These are phyloP conservation scores for Neurospora sp. DNA, from an alignment of 495 filamentous ascomycete species.

Conservation along the genomic window DNA sequence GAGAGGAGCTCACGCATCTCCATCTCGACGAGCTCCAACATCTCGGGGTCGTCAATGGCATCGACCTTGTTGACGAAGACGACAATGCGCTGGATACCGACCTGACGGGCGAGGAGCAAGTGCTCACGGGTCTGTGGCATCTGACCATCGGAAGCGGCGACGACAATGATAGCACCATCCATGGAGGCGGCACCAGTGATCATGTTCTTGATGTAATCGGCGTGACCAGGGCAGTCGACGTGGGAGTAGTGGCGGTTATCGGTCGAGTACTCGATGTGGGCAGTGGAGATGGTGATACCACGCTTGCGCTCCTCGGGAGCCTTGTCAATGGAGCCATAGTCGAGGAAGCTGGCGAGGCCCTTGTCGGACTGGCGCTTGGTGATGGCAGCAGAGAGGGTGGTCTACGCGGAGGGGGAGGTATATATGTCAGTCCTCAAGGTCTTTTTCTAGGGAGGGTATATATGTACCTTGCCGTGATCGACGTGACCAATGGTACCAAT, in stretches of 20 bases:
- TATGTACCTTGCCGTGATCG: slow-evolving; percentile 90
- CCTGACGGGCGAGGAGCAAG: slow-evolving; percentile 92
- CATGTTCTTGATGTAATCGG: slow-evolving; percentile 99
- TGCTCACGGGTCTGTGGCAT: slow-evolving; percentile 99
- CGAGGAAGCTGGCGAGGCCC: slow-evolving; percentile 85
- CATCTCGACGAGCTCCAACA: slow-evolving; percentile 99
- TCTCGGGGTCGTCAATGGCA: slow-evolving; percentile 90
- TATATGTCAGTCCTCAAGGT: slow-evolving; percentile 9
- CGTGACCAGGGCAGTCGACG: slow-evolving; percentile 99
- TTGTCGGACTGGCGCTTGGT: slow-evolving; percentile 94
- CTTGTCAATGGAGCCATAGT: slow-evolving; percentile 97
- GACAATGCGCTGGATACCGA: slow-evolving; percentile 94
- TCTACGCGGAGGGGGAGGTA: slow-evolving; percentile 47
- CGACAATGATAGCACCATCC: slow-evolving; percentile 97
- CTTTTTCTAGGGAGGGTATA: neutral
- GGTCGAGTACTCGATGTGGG: slow-evolving; percentile 96
- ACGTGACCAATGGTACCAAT: slow-evolving; percentile 99
- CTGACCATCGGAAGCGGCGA: slow-evolving; percentile 96
- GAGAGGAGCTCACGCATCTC: slow-evolving; percentile 96
- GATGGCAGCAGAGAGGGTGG: slow-evolving; percentile 94
- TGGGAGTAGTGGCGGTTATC: slow-evolving; percentile 91
- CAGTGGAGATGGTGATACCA: slow-evolving; percentile 98
- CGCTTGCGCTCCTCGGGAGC: slow-evolving; percentile 98
- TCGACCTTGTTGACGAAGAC: slow-evolving; percentile 99
- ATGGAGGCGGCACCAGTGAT: slow-evolving; percentile 96